phyloP scores from a whole-genome alignment of 2,329 filamentous ascomycete species.

The Ophiosphaerella herpotricha region DNA sequence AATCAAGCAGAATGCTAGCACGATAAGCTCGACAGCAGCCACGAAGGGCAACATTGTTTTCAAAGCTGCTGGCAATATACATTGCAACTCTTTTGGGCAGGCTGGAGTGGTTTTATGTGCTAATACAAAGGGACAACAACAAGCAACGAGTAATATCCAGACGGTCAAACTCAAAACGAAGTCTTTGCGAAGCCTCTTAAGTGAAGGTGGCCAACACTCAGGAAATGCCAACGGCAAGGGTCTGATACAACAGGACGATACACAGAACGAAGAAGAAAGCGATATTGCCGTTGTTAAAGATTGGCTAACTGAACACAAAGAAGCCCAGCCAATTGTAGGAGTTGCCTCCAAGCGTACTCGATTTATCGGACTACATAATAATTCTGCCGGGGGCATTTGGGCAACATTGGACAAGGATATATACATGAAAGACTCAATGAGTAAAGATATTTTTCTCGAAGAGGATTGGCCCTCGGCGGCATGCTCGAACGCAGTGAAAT shows the following conservation, averaged over 20 bases:
- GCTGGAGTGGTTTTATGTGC: constrained; percentile 36
- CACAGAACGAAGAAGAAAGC: constrained; percentile 6
- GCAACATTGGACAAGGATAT: constrained; percentile 56
- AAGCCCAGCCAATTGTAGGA: constrained; percentile 54
- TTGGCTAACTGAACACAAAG: constrained; percentile 52
- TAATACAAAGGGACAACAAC: constrained; percentile 14
- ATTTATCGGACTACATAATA: constrained; percentile 55
- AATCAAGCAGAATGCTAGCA: constrained; percentile 51
- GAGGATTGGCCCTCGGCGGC: constrained; percentile 39
- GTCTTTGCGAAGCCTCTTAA: constrained; percentile 47
- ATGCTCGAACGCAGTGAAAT: constrained; percentile 33
- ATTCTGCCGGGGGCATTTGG: constrained; percentile 49
- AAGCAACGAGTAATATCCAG: constrained; percentile 20
- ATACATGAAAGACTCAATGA: constrained; percentile 43
- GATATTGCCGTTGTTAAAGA: constrained; percentile 38
- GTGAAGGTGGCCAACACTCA: constrained; percentile 19
- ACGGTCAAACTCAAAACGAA: constrained; percentile 49
- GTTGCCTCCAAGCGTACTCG: constrained; percentile 53
- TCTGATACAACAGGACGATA: constrained; percentile 5
- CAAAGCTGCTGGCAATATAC: constrained; percentile 40
- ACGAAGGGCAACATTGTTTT: constrained; percentile 32
- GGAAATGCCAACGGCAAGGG: constrained; percentile 13
- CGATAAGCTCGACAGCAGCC: constrained; percentile 49
- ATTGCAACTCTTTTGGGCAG: constrained; percentile 42
- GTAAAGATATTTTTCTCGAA: constrained; percentile 32